phyloP scores from a whole-genome alignment of 192 early-diverging fungal genomes.

The Allomyces arbusculus region DNA sequence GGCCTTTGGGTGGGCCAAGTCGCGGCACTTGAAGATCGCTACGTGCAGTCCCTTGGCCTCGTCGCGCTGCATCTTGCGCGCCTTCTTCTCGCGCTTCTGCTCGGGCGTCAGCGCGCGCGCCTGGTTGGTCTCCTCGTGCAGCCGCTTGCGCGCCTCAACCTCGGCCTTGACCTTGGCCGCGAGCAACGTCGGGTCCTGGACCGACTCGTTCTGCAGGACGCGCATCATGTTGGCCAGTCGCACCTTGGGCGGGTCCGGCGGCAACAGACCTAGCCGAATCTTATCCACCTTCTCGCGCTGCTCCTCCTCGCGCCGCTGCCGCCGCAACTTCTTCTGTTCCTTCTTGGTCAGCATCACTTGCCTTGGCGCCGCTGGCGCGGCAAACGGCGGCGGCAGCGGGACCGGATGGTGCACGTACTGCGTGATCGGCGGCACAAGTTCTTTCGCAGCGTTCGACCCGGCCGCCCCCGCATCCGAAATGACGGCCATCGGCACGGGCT shows the following conservation, averaged over 20 bases:
- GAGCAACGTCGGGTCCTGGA: conserved; percentile 84
- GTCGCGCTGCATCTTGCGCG: conserved; percentile 52
- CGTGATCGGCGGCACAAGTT: conserved; percentile 34
- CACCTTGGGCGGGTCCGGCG: conserved; percentile 80
- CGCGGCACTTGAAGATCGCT: conserved; percentile 61
- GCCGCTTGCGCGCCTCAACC: conserved; percentile 50
- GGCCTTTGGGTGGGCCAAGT: conserved; percentile 61
- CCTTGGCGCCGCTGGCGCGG: conserved; percentile 27
- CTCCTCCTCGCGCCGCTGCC: conserved; percentile 61
- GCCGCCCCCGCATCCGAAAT: conserved; percentile 1
- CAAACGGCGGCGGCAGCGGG: conserved; percentile 54
- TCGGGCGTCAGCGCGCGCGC: conserved; percentile 72
- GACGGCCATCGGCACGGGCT: not conserved
- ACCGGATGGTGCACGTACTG: conserved; percentile 70
- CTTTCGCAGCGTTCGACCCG: conserved; percentile 14
- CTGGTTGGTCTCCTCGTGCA: conserved; percentile 66
- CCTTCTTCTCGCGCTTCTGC: conserved; percentile 55
- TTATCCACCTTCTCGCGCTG: conserved; percentile 90
- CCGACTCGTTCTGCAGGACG: conserved; percentile 81
- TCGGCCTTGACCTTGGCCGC: conserved; percentile 80
- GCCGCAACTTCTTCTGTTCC: conserved; percentile 80
- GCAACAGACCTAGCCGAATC: conserved; percentile 74
- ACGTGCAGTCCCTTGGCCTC: conserved; percentile 45
- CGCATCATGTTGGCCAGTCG: conserved; percentile 86
- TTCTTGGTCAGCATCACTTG: conserved; percentile 63